These are phyloP conservation scores for Grifola frondosa DNA, from an alignment of 1,284 basidiomycete species.

Conservation along the genomic window DNA sequence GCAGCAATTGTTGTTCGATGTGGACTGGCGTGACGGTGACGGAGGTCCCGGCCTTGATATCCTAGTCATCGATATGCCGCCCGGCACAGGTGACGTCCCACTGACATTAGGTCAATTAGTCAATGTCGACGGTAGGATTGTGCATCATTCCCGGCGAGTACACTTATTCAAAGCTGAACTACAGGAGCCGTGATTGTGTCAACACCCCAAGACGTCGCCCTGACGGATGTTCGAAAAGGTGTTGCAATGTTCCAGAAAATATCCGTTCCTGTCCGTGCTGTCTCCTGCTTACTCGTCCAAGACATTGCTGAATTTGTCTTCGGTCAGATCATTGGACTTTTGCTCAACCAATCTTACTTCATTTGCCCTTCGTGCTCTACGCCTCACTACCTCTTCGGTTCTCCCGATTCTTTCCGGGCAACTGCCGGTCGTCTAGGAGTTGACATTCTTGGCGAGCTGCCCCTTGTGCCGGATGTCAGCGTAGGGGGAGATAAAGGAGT, in stretches of 20 bases:
- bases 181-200: slow-evolving; percentile 89
- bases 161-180: no score
- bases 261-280: slow-evolving; percentile 77
- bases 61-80: slow-evolving; percentile 95
- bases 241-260: slow-evolving; percentile 94
- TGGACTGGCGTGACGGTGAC: slow-evolving; percentile 75
- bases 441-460: slow-evolving; percentile 81
- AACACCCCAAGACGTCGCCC: slow-evolving; percentile 94
- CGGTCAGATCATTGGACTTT: slow-evolving; percentile 78
- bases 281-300: no score
- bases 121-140: slow-evolving; percentile 74
- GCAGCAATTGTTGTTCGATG: slow-evolving; percentile 94
- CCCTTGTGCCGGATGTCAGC: slow-evolving; percentile 80
- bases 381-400: slow-evolving; percentile 80
- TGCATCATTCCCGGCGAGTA: neutral
- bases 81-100: slow-evolving; percentile 96
- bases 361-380: slow-evolving; percentile 77
- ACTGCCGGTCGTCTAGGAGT: slow-evolving; percentile 64
- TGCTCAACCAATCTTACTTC: slow-evolving; percentile 92
- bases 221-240: slow-evolving; percentile 91
- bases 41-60: slow-evolving; percentile 67
- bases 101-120: slow-evolving; percentile 92
- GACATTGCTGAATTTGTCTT: no score
- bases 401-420: slow-evolving; percentile 61
- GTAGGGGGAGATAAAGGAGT: slow-evolving; percentile 73